Evolutionary conservation across 805 yeast genomes (phyloP).

Genomic region (Yarrowia osloensis): DNA sequence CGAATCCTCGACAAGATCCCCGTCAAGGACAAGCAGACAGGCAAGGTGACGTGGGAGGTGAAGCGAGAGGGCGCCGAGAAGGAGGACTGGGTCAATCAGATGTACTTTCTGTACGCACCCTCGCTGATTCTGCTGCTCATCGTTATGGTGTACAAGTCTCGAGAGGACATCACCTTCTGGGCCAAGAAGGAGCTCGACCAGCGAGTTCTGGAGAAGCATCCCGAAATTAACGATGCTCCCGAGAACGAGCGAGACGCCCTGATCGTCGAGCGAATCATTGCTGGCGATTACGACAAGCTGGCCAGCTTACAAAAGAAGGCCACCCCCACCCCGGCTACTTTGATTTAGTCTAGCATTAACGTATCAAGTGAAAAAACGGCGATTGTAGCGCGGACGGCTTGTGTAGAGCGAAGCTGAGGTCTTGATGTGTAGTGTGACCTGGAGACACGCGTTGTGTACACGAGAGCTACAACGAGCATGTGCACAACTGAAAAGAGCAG

Average conservation of each 20-base stretch:
- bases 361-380: background rate
- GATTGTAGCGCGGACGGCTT: background rate
- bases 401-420: too few relatives aligned
- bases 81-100: constrained; percentile 84
- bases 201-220: constrained; percentile 68
- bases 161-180: constrained; percentile 66
- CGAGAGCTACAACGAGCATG: background rate
- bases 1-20: constrained; percentile 81
- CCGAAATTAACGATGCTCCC: constrained; percentile 54
- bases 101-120: constrained; percentile 73
- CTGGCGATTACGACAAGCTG: constrained; percentile 76
- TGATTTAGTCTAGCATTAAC: constrained; percentile 37
- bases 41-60: constrained; percentile 75
- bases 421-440: too few relatives aligned
- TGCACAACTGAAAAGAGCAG: too few relatives aligned
- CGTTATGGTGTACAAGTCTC: constrained; percentile 37
- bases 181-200: constrained; percentile 78
- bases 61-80: constrained; percentile 66
- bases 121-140: constrained; percentile 53
- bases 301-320: constrained; percentile 45
- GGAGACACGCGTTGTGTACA: too few relatives aligned
- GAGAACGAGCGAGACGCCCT: constrained; percentile 73
- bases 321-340: constrained; percentile 42
- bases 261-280: constrained; percentile 76
- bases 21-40: constrained; percentile 73